Conservation (phyloP, 1,284 basidiomycete species). For the Sparassis latifolia region DNA sequence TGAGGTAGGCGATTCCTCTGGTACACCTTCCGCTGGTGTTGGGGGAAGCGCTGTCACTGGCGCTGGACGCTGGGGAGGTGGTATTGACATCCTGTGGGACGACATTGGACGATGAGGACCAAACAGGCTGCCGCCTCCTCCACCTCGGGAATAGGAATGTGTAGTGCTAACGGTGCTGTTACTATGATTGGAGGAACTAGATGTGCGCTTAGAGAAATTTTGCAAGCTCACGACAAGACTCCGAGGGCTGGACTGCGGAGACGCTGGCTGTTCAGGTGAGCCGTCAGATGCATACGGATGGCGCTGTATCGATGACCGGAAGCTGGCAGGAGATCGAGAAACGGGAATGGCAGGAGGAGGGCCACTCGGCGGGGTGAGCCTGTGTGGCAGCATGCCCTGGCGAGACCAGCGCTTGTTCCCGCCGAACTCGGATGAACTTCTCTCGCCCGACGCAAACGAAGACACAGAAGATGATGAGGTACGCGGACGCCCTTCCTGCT, state of each 20-base stretch:
- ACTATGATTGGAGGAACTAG: conserved; percentile 48
- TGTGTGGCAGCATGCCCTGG: conserved; percentile 45
- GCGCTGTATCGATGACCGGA: conserved; percentile 13
- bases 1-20: conserved; percentile 11
- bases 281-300: conserved; percentile 31
- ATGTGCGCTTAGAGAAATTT: conserved; percentile 48
- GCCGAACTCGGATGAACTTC: conserved; percentile 24
- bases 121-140: conserved; percentile 15
- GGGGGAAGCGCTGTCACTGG: conserved; percentile 64
- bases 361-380: conserved; percentile 49
- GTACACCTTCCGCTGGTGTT: conserved; percentile 35
- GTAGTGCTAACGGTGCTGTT: conserved; percentile 39
- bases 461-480: conserved; percentile 49
- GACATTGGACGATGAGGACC: conserved; percentile 23
- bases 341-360: conserved; percentile 41
- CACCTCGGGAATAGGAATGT: conserved; percentile 31
- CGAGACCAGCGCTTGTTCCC: conserved; percentile 50
- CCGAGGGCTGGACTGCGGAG: conserved; percentile 30
- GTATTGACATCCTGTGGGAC: conserved; percentile 50
- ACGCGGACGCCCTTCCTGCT: conserved; percentile 20
- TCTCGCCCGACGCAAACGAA: conserved; percentile 39
- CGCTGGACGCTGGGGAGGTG: conserved; percentile 62
- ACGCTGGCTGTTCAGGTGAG: conserved; percentile 38
- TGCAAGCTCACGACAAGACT: conserved; percentile 34
- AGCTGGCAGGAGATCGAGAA: conserved; percentile 11